A percentile compares a stretch with the other conserved stretches of the same genome.
These are phyloP conservation scores for Pezicula carpinea DNA, from an alignment of 2,329 filamentous ascomycete genomes.

Conservation along the genomic window DNA sequence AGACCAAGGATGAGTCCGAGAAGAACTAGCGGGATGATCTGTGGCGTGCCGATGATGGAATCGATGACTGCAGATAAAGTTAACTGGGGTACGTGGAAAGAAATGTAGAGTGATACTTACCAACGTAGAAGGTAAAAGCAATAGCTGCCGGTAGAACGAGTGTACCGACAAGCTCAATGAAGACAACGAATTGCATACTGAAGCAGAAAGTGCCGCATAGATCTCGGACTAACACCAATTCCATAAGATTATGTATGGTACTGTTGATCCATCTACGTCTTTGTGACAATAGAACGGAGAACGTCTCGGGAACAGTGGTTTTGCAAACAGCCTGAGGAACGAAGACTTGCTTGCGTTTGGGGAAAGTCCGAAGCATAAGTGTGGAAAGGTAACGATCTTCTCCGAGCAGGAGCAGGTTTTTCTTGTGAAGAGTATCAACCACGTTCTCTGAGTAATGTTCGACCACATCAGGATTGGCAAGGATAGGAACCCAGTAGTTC, in stretches of 20 bases:
- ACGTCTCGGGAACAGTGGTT: slow-evolving; percentile 90
- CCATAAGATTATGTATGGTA: slow-evolving; percentile 97
- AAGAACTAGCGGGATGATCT: slow-evolving; percentile 86
- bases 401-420: slow-evolving; percentile 86
- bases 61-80: slow-evolving; percentile 63
- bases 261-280: slow-evolving; percentile 99
- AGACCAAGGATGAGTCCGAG: slow-evolving; percentile 89
- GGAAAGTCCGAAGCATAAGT: slow-evolving; percentile 97
- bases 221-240: slow-evolving; percentile 90
- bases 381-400: slow-evolving; percentile 96
- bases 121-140: slow-evolving; percentile 92
- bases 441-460: slow-evolving; percentile 99
- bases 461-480: slow-evolving; percentile 96
- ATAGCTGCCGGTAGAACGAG: slow-evolving; percentile 94
- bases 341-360: slow-evolving; percentile 98
- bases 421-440: slow-evolving; percentile 96
- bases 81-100: slow-evolving; percentile 5
- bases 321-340: slow-evolving; percentile 99
- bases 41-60: slow-evolving; percentile 74
- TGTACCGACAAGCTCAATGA: slow-evolving; percentile 91
- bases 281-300: slow-evolving; percentile 89
- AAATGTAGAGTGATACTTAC: slow-evolving; percentile 47
- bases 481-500: slow-evolving; percentile 99
- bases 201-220: slow-evolving; percentile 99
- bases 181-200: slow-evolving; percentile 98